Base-by-base conservation (phyloP, 2,329 filamentous ascomycete species). In the Trichoderma lentiforme region DNA sequence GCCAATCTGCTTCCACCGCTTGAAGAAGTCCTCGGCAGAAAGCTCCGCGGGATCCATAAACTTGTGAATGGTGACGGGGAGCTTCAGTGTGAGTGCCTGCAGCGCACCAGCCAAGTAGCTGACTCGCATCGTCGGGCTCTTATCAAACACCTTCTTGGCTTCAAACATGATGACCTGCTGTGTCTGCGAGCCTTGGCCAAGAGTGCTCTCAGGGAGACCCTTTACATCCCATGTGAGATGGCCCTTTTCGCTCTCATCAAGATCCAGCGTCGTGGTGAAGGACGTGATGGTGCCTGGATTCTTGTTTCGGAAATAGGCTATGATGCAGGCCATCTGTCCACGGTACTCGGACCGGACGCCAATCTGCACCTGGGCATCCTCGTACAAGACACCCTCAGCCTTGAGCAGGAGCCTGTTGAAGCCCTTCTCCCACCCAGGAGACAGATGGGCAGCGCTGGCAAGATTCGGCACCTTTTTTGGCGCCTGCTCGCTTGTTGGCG, bases 1-100 rank as follows among this genome's bases (percentile, higher is more conserved):
- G 14, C 96, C 96, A 77, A 99, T 98, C 83, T 99, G 96, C 86
- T 97, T 97, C 96, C 96, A 99, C 66, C 97, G 88, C 86, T 97
- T 98, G 88, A 99, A 99, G 83, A 98, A 99, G 79, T 99, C 96
- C 67, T 99, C 96, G 0, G 92, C 90, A 7, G 89, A 89, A 51
- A 99, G 85, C 71, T 96, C 92, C 0, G 96, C 95, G 0, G 93
- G 90, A 74, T 98, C 95, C 94, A 98, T 98, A 79, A 97, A 99
- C 80, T 98, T 97, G 82, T 98, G 95, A 69, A 95, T 89, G 0
- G 93, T 86, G 4, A 99, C 89, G 0, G 96, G 96, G 5, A 99
- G 86, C 81, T 97, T 95, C 53, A 99, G 85, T 0, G 96, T 99
- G 51, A 98, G 85, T 1, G 94, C 95, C 81, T 99, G 96, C 71